Evolutionary conservation across 1,284 basidiomycete species (phyloP).

Genomic region (Meira nashicola): DNA sequence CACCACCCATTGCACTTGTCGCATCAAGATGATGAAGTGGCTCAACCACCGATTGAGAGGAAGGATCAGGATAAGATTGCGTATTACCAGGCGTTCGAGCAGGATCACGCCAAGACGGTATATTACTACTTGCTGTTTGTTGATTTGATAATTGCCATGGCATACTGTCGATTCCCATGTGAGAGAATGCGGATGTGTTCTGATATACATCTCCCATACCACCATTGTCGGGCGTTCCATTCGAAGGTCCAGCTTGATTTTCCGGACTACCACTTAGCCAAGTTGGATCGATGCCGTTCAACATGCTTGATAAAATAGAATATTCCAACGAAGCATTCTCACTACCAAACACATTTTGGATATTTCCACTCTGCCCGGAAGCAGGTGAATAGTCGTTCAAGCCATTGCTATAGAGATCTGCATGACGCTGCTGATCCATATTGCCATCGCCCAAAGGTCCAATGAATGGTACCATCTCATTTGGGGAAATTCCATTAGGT

Average conservation of each 20-base stretch:
- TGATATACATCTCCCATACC: neutral
- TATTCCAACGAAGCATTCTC: constrained; percentile 86
- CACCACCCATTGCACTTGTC: neutral
- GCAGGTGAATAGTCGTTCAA: neutral
- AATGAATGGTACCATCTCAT: too few relatives aligned
- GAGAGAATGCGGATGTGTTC: neutral
- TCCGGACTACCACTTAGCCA: constrained; percentile 10
- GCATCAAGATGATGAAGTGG: constrained; percentile 8
- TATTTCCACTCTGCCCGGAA: neutral
- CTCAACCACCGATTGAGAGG: neutral
- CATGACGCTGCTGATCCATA: too few relatives aligned
- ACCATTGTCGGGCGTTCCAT: neutral
- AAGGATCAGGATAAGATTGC: too few relatives aligned
- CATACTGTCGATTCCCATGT: constrained; percentile 10
- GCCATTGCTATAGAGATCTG: neutral
- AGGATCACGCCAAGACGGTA: neutral
- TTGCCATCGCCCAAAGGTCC: too few relatives aligned
- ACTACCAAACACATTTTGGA: constrained; percentile 61
- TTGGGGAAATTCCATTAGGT: too few relatives aligned
- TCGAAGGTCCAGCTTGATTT: neutral
- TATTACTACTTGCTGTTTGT: neutral
- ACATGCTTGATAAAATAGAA: constrained; percentile 82
- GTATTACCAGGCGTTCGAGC: neutral
- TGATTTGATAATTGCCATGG: constrained; percentile 2
- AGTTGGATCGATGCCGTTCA: constrained; percentile 55